Evolutionary conservation across 1,284 basidiomycete genomes (phyloP), one percentile per base, ranked within the genome.

Genomic region (Salmacisia buchloeana): DNA sequence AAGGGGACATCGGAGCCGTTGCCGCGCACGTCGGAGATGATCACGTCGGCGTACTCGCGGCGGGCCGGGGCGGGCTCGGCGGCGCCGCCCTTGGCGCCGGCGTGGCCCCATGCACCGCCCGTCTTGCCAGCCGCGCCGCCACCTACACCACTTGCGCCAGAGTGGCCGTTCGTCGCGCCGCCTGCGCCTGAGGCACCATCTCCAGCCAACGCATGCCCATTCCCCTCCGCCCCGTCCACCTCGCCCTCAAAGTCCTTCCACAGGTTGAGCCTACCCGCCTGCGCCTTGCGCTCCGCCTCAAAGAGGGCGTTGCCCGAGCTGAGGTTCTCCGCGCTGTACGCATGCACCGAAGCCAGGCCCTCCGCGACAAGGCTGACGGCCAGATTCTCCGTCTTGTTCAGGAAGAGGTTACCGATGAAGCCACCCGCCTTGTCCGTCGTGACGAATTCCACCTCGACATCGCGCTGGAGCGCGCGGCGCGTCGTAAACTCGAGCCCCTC

Each of bases 351-450:
- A 0, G 91, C 92, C 4, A 75, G 58, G 62, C 94, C 94, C 80
- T 93, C 90, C 64, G 85, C 86, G n/a, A 89, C 88, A 18, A 98
- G 85, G 35, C 87, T 82, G 45, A 94, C 83, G 1, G 92, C 94
- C 52, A 86, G 88, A 78, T 97, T 97, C 69, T 92, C 89, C 1
- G 63, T 70, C 63, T 68, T 66, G 73, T 85, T 91, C 73, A 89
- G 70, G 80, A 89, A 96, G 62, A 97, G 83, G 0, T 88, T 68
- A 18, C 94, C 94, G 70, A 98, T 94, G 82, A 97, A 97, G 6
- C 94, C 94, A 41, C 94, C 94, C 18, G 89, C 89, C 82, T 96
- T 97, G 83, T 98, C 94, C 15, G 89, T 87, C 49, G 86, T 85
- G 64, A 94, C 90, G 52, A 97, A 87, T 70, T 91, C 88, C 66